Conservation (phyloP, 2,329 filamentous ascomycete species). For the Fusarium coicis region DNA sequence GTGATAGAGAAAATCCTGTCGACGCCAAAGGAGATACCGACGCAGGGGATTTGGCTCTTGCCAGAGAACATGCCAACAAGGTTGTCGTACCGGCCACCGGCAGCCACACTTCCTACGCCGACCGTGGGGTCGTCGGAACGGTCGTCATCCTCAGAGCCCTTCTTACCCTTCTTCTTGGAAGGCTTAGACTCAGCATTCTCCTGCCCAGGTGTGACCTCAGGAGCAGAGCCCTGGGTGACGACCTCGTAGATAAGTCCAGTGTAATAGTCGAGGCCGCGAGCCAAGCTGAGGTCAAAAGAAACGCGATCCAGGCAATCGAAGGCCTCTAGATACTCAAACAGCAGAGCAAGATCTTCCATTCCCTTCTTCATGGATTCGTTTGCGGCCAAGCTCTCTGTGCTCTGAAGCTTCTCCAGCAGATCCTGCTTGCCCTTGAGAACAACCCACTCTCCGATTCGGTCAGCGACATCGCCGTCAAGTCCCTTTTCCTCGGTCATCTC, state of each 20-base stretch:
- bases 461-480: conserved; percentile 78
- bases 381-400: conserved; percentile 73
- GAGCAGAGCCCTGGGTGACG: conserved; percentile 81
- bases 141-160: conserved; percentile 68
- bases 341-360: conserved; percentile 80
- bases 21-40: conserved; percentile 86
- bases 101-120: conserved; percentile 88
- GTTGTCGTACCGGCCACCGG: conserved; percentile 91
- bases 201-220: conserved; percentile 52
- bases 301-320: conserved; percentile 78
- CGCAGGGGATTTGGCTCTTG: conserved; percentile 77
- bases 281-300: conserved; percentile 90
- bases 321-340: conserved; percentile 84
- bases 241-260: conserved; percentile 93
- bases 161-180: conserved; percentile 62
- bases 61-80: conserved; percentile 93
- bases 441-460: conserved; percentile 89
- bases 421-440: conserved; percentile 79
- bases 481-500: conserved; percentile 97
- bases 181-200: conserved; percentile 51
- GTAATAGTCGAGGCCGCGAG: conserved; percentile 92
- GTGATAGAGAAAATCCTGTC: conserved; percentile 95
- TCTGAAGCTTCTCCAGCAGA: conserved; percentile 75
- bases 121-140: conserved; percentile 82
- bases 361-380: conserved; percentile 84